Percentiles rank a stretch among this genome's conserved stretches.
Evolutionary conservation across 2,329 filamentous ascomycete genomes (phyloP).

Genomic region (Fusarium succisae): DNA sequence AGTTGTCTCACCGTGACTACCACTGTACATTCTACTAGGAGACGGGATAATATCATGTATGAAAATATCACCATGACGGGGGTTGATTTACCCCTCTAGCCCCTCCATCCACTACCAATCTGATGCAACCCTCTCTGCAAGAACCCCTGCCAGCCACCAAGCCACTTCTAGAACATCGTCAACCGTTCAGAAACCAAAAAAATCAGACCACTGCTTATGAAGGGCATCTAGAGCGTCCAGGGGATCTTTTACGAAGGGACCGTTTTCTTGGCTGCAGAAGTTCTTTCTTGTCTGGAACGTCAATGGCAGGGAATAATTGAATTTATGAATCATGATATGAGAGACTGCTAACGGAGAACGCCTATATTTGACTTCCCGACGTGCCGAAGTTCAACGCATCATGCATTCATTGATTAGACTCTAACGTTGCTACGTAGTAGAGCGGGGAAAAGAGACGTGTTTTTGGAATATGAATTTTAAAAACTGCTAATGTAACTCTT

Average conservation of each 20-base stretch:
- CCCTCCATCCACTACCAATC: constrained; percentile 10
- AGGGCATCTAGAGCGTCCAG: constrained; percentile 1
- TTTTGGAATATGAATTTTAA: constrained; percentile 24
- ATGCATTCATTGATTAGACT: not conserved
- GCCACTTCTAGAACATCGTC: constrained; percentile 26
- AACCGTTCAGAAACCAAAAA: not conserved
- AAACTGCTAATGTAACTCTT: constrained; percentile 35
- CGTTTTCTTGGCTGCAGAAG: not conserved
- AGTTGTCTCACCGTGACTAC: not conserved
- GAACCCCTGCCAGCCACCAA: constrained; percentile 22
- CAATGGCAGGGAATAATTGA: not conserved
- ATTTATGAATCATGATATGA: not conserved
- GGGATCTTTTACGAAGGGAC: not conserved
- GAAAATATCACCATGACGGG: not conserved
- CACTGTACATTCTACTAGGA: not conserved
- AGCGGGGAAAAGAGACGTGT: constrained; percentile 9
- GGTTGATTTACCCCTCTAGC: constrained; percentile 3
- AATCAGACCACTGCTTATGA: constrained; percentile 17
- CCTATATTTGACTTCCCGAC: not conserved
- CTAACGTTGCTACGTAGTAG: not conserved
- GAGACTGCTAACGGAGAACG: not conserved
- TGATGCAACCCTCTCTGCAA: constrained; percentile 15
- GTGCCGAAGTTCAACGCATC: constrained; percentile 2
- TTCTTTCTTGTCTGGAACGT: not conserved
- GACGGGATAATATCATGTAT: not conserved